phyloP scores from a whole-genome alignment of 1,139 yeast genomes.

The Schwanniomyces etchellsii region DNA sequence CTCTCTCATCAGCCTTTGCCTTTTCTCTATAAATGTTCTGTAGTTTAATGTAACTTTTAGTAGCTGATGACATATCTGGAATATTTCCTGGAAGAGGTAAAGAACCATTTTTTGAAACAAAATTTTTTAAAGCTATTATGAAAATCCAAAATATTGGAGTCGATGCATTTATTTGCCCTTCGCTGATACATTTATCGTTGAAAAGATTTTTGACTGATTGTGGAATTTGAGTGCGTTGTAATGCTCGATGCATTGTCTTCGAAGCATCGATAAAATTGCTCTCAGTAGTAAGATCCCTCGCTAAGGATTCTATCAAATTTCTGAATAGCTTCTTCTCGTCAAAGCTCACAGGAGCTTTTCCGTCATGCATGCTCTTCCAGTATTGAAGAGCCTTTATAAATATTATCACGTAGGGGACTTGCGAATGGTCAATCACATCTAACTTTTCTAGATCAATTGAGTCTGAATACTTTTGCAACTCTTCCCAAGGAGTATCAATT shows the following conservation, averaged over 20 bases:
- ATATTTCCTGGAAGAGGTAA: constrained; percentile 71
- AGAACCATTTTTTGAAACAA: constrained; percentile 30
- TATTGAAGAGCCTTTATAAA: constrained; percentile 49
- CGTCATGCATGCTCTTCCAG: constrained; percentile 34
- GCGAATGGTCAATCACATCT: constrained; percentile 52
- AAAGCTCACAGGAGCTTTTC: constrained; percentile 36
- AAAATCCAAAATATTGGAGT: constrained; percentile 56
- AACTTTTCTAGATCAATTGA: constrained; percentile 43
- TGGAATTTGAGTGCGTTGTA: constrained; percentile 37
- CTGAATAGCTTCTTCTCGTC: constrained; percentile 48
- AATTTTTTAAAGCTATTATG: constrained; percentile 49
- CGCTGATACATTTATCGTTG: constrained; percentile 13
- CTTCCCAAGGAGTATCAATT: constrained; percentile 72
- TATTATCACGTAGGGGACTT: constrained; percentile 70
- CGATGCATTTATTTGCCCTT: constrained; percentile 10
- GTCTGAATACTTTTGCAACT: constrained; percentile 49
- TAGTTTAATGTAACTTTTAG: constrained; percentile 54
- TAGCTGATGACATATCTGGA: constrained; percentile 88
- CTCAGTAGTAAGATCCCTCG: constrained; percentile 35
- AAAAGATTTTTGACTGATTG: constrained; percentile 28
- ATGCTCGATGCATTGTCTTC: constrained; percentile 48
- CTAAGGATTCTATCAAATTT: constrained; percentile 26
- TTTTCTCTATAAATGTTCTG: constrained; percentile 55
- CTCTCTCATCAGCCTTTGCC: constrained; percentile 44
- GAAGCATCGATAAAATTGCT: constrained; percentile 72